phyloP scores from a whole-genome alignment of 2,329 filamentous ascomycete species.

The Aspergillus sp. region DNA sequence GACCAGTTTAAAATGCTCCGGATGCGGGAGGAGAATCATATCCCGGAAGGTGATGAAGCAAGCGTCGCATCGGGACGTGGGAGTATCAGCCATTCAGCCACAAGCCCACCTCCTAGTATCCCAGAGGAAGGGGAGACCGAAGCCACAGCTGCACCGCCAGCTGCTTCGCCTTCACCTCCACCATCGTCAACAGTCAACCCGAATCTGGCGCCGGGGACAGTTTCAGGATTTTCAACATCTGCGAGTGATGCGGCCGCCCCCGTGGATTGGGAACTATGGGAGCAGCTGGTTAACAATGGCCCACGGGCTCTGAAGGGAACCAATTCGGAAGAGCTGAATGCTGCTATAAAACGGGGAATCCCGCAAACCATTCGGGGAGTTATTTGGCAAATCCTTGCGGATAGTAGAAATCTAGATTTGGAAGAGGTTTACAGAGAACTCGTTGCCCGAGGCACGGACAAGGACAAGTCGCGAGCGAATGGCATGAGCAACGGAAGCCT shows the following conservation, averaged over 20 bases:
- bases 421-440: slow-evolving; percentile 85
- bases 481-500: slow-evolving; percentile 54
- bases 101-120: slow-evolving; percentile 51
- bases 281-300: slow-evolving; percentile 91
- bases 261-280: slow-evolving; percentile 99
- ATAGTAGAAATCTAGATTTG: slow-evolving; percentile 89
- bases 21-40: slow-evolving; percentile 69
- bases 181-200: slow-evolving; percentile 64
- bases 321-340: slow-evolving; percentile 84
- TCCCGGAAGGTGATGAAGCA: slow-evolving; percentile 57
- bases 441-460: slow-evolving; percentile 74
- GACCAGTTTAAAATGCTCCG: slow-evolving; percentile 77
- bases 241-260: slow-evolving; percentile 63
- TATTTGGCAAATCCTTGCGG: slow-evolving; percentile 95
- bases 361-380: slow-evolving; percentile 95
- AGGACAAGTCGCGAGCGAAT: slow-evolving; percentile 64
- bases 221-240: slow-evolving; percentile 73
- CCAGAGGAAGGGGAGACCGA: slow-evolving; percentile 48
- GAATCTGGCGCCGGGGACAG: slow-evolving; percentile 78
- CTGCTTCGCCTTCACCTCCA: slow-evolving; percentile 30
- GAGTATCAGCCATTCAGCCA: slow-evolving; percentile 42
- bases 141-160: slow-evolving; percentile 26
- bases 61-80: slow-evolving; percentile 48
- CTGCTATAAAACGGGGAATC: slow-evolving; percentile 88
- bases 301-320: slow-evolving; percentile 83